These are phyloP conservation scores for Amborella trichopoda DNA, from an alignment of 164 flowering plant species.

Conservation along the genomic window DNA sequence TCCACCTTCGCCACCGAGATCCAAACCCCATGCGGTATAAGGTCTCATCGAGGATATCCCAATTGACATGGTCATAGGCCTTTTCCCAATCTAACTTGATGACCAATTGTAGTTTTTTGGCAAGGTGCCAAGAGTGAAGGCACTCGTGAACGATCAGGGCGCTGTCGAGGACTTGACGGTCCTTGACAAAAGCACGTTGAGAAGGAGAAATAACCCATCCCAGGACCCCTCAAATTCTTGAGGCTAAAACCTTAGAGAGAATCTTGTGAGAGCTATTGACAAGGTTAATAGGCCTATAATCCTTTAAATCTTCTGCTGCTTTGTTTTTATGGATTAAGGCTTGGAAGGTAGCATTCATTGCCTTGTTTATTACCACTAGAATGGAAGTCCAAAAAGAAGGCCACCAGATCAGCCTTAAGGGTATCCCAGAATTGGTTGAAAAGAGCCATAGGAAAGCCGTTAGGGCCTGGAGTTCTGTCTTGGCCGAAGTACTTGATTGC, in stretches of 20 bases:
- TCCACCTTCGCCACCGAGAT: no score
- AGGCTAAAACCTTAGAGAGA: background rate
- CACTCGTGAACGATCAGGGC: no score
- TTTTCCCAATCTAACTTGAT: no score
- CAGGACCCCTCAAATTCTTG: no score
- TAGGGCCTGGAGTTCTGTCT: background rate
- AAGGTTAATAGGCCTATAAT: background rate
- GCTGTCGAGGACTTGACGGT: background rate
- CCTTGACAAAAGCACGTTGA: background rate
- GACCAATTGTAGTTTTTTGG: background rate
- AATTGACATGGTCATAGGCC: no score
- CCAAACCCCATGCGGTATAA: no score
- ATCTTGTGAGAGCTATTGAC: background rate
- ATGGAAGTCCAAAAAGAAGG: background rate
- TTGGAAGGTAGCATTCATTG: background rate
- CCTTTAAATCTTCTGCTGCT: background rate
- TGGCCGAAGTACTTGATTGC: background rate
- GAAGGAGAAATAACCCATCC: background rate
- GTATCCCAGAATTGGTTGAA: background rate
- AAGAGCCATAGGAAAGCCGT: background rate
- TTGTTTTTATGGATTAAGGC: background rate
- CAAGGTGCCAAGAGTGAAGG: background rate
- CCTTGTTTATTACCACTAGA: background rate
- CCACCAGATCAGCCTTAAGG: background rate
- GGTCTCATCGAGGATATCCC: no score